Percentiles rank a stretch among this genome's conserved stretches.
Conservation (phyloP, 306 rosid species). For the Prunus dulcis region DNA sequence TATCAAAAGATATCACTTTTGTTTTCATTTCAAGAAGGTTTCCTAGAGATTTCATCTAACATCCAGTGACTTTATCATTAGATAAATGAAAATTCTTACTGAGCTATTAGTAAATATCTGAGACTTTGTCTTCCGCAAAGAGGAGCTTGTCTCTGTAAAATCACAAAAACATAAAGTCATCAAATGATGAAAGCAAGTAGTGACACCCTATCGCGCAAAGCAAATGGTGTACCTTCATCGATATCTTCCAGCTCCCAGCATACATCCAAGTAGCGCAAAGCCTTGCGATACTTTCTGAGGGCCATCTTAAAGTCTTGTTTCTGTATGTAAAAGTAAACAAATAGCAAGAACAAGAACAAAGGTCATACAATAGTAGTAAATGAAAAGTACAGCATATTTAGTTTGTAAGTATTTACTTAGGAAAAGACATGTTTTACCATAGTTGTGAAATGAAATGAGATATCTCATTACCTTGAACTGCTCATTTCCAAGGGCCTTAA, state of each 20-base stretch:
- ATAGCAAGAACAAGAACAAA: background rate
- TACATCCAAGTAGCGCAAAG: slow-evolving; percentile 63
- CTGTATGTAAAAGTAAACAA: slow-evolving; percentile 20
- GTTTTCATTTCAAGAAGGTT: background rate
- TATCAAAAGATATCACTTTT: background rate
- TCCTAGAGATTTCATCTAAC: background rate
- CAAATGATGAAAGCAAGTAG: background rate
- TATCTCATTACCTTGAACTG: slow-evolving; percentile 50
- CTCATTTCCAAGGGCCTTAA: slow-evolving; percentile 67
- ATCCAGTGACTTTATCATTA: background rate
- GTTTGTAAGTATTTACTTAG: background rate
- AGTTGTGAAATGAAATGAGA: background rate
- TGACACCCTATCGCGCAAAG: background rate
- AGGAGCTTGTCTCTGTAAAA: slow-evolving; percentile 54
- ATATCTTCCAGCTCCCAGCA: slow-evolving; percentile 85
- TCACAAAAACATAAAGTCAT: background rate
- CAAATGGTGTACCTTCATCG: slow-evolving; percentile 46
- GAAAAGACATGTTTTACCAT: background rate
- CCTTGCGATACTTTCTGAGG: slow-evolving; percentile 67
- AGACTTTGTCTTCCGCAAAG: slow-evolving; percentile 68
- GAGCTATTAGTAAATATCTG: slow-evolving; percentile 83
- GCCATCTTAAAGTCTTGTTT: slow-evolving; percentile 82
- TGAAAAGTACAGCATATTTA: background rate
- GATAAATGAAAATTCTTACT: slow-evolving; percentile 37
- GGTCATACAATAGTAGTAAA: background rate